Base-by-base conservation (phyloP, 345 rosid species). In the Erysimum cheiranthoides region DNA sequence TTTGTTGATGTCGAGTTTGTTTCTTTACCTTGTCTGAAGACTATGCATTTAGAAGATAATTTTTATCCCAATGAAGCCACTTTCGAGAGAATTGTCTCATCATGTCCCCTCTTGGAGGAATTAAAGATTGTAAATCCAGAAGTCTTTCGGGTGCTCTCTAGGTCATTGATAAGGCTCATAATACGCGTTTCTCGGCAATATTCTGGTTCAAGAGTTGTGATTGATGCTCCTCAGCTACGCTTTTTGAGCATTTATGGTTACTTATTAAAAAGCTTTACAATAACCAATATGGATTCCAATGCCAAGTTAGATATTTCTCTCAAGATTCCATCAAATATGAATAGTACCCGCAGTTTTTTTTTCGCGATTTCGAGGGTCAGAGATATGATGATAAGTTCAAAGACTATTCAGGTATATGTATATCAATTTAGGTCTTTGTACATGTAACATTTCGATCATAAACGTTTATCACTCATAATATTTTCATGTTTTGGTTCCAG, bases 1-100 rank as follows among this genome's bases (percentile, higher is more conserved):
- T 46, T 59, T 14, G 36, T 0, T 18, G 3, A 47, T 25, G 16
- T 27, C 8, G 58, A 46, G 47, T 59, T 25, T 25, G 50, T 60
- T 49, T 60, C 18, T 8, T 71, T 71, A 5, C 75, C 75, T 60
- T 71, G 68, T 10, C 50, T 71, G 0, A 71, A 61, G 68, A 47
- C 4, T 3, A 46, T 71, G 36, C 12, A 35, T n/a, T 49, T 71
- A 9, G 25, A 5, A 8, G 0, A n/a, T 61, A 1, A n/a, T 34
- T 2, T 1, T 0, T 47, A 38, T 30, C 6, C 34, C 7, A 43
- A 62, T 3, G 69, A 10, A 2, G 21, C 54, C 40, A 58, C 43
- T 43, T 57, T 42, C 1, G 63, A 32, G 62, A 34, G 21, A 32
- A 25, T 32, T 16, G 21, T 31, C 8, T 57, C 62, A 3, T 8